A percentile compares a stretch with the other conserved stretches of the same genome.
Conservation (phyloP, 176 grass and related monocot species). For the Typha latifolia region DNA sequence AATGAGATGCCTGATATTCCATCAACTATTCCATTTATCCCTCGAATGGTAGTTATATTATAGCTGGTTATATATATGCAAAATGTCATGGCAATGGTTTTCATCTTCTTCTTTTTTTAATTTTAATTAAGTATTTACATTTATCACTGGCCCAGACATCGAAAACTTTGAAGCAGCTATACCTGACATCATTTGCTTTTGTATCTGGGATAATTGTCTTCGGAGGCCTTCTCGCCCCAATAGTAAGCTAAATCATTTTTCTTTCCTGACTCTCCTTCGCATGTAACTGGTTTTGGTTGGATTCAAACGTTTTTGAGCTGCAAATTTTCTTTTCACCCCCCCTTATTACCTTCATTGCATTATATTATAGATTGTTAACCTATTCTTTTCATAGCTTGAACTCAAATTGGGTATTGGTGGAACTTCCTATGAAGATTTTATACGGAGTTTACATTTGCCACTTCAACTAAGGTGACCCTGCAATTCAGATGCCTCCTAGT, state of each 20-base stretch:
- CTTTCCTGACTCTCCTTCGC: constrained; percentile 10
- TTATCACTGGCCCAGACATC: constrained; percentile 45
- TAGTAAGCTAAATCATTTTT: constrained; percentile 41
- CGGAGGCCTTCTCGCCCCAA: constrained; percentile 67
- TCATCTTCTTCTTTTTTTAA: too few relatives aligned
- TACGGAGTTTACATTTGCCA: constrained; percentile 66
- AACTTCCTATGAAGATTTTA: constrained; percentile 94
- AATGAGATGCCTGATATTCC: constrained; percentile 86
- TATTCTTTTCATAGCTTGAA: constrained; percentile 51
- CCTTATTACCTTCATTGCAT: background rate
- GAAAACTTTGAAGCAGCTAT: constrained; percentile 94
- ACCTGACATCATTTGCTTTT: constrained; percentile 74
- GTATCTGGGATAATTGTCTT: constrained; percentile 84
- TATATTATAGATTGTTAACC: background rate
- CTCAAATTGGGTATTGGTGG: constrained; percentile 86
- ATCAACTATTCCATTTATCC: constrained; percentile 88
- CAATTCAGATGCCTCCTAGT: background rate
- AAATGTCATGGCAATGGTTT: background rate
- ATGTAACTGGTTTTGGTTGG: constrained; percentile 1
- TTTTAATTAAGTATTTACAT: constrained; percentile 3
- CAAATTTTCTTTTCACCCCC: background rate
- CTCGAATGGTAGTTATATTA: constrained; percentile 55
- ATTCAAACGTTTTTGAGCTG: background rate
- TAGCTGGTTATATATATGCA: background rate
- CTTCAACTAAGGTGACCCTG: constrained; percentile 67